Percentiles rank a stretch among this genome's conserved stretches.
These are phyloP conservation scores for Trichosporon sp. DNA, from an alignment of 1,284 basidiomycete genomes.

Conservation along the genomic window DNA sequence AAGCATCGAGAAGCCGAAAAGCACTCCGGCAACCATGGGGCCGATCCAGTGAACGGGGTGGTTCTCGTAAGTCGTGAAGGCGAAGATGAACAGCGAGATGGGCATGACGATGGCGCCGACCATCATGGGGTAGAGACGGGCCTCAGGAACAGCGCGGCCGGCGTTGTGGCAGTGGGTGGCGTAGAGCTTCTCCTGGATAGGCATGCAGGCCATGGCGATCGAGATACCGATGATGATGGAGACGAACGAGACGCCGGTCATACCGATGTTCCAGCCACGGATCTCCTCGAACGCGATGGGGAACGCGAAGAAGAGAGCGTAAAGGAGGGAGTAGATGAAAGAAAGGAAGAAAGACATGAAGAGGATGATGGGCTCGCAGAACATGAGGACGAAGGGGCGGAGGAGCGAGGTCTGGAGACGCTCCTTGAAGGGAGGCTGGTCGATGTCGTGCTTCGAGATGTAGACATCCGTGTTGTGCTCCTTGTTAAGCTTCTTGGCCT, in stretches of 20 bases:
- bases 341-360: constrained; percentile 52
- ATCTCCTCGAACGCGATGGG: constrained; percentile 46
- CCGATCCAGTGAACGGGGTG: constrained; percentile 40
- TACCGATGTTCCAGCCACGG: constrained; percentile 43
- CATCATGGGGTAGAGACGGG: constrained; percentile 40
- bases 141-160: constrained; percentile 29
- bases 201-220: constrained; percentile 33
- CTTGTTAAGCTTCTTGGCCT: constrained; percentile 44
- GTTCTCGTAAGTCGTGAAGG: constrained; percentile 36
- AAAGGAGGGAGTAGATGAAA: constrained; percentile 51
- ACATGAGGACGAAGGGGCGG: constrained; percentile 49
- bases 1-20: constrained; percentile 41
- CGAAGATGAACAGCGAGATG: constrained; percentile 50
- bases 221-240: constrained; percentile 42
- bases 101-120: constrained; percentile 41
- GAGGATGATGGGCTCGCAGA: constrained; percentile 50
- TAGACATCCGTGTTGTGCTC: constrained; percentile 44
- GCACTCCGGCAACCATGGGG: constrained; percentile 29
- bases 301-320: constrained; percentile 47
- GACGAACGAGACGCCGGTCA: constrained; percentile 46
- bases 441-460: constrained; percentile 43
- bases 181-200: constrained; percentile 42
- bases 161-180: constrained; percentile 22
- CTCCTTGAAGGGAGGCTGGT: constrained; percentile 34
- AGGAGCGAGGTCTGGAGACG: constrained; percentile 46